Base-by-base conservation (phyloP, 73 alveolate species). In the Blepharisma stoltei region DNA sequence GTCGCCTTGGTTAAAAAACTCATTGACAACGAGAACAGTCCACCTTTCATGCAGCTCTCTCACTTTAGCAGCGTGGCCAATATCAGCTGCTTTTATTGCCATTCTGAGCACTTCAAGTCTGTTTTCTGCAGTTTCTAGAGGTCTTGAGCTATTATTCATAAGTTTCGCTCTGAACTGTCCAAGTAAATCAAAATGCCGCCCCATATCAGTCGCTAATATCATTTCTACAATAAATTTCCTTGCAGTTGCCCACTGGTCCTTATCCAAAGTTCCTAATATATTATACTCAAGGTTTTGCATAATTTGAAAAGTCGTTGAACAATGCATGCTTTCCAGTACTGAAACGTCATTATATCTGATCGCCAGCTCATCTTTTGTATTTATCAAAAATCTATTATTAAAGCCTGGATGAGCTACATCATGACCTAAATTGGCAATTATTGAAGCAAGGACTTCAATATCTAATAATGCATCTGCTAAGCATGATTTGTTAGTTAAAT, bases 1-100 rank as follows among this genome's bases (percentile, higher is more conserved):
- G 78, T 92, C 96, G 4, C 95, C 95, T 86, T 92, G 89, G 47
- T 79, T 86, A 81, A 78, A 92, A 85, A 83, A 92, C 87, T 92
- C 95, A 14, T 83, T 92, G 45, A 86, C 86, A 70, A 92, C 87
- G 77, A 70, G 73, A 45, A 83, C 90, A 82, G 91, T 91, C 98
- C 96, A 92, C 60, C 83, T 86, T 54, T 68, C 67, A 83, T 81
- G 82, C n/a, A 60, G 70, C 6, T 83, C 50, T 6, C 86, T 69
- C 37, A 84, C 84, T 55, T 87, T 49, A 43, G 82, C 88, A 7
- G 78, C 84, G 66, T 86, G 81, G 76, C 81, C 81, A 53, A 48
- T 52, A 50, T 82, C 89, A 21, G 87, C 81, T 2, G 67, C 68
- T 54, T 80, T 71, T 7, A 86, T 67, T 9, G 93, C 46, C 32